These are phyloP conservation scores for Fusarium poae DNA, from an alignment of 2,329 filamentous ascomycete genomes.

Conservation along the genomic window DNA sequence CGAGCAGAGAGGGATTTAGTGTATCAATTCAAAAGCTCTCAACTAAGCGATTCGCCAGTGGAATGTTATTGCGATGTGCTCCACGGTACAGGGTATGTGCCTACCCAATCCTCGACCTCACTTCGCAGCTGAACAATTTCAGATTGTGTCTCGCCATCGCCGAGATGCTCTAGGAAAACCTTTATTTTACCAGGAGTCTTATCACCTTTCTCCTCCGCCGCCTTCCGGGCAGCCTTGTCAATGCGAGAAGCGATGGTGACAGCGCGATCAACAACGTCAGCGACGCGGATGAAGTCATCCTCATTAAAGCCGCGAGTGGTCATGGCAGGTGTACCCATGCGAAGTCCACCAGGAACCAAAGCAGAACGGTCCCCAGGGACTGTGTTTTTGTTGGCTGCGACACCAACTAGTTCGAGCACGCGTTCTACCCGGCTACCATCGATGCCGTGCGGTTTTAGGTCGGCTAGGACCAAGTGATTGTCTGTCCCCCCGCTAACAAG, in stretches of 20 bases:
- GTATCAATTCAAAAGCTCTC: constrained; percentile 2
- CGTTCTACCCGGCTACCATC: constrained; percentile 93
- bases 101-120: constrained; percentile 84
- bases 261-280: constrained; percentile 85
- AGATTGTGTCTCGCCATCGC: constrained; percentile 73
- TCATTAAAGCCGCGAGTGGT: constrained; percentile 93
- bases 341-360: constrained; percentile 90
- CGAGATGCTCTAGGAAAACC: constrained; percentile 76
- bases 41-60: not conserved
- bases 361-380: constrained; percentile 96
- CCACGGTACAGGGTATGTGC: constrained; percentile 80
- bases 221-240: constrained; percentile 77
- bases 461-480: constrained; percentile 94
- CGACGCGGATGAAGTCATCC: constrained; percentile 88
- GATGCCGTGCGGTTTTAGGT: constrained; percentile 88
- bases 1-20: constrained; percentile 4
- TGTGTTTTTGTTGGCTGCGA: constrained; percentile 99
- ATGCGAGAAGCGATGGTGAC: constrained; percentile 83
- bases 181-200: constrained; percentile 75
- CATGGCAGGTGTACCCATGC: constrained; percentile 97
- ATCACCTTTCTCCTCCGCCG: constrained; percentile 74
- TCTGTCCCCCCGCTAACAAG: constrained; percentile 95
- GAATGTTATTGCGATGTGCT: constrained; percentile 55
- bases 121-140: constrained; percentile 80
- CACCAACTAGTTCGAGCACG: constrained; percentile 90